phyloP scores from a whole-genome alignment of 2,329 filamentous ascomycete species.

The Apiospora sp. region DNA sequence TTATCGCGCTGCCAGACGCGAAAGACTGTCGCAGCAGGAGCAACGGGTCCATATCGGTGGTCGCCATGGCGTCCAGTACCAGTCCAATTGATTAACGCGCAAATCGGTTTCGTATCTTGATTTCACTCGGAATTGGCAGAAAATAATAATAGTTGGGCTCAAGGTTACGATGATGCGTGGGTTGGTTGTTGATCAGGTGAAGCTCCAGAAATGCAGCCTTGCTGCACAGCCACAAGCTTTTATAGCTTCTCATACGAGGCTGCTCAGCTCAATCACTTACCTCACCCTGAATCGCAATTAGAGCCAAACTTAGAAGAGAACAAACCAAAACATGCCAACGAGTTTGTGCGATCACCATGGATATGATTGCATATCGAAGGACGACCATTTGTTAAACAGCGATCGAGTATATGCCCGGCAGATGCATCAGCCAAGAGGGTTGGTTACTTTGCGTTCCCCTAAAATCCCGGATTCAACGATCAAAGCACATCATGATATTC shows the following conservation, averaged over 20 bases:
- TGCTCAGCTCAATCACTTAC: background rate
- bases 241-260: constrained; percentile 5
- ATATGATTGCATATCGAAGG: background rate
- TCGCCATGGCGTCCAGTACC: constrained; percentile 56
- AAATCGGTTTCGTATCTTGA: background rate
- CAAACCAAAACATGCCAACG: background rate
- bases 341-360: background rate
- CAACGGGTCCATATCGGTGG: constrained; percentile 76
- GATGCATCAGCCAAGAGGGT: background rate
- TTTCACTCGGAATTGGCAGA: background rate
- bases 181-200: constrained; percentile 18
- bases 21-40: constrained; percentile 86
- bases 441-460: background rate
- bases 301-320: background rate
- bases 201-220: constrained; percentile 20
- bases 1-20: constrained; percentile 71
- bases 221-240: constrained; percentile 12
- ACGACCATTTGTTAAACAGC: background rate
- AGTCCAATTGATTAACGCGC: background rate
- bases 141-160: background rate
- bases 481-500: background rate
- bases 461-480: background rate
- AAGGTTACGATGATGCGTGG: constrained; percentile 10
- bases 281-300: background rate
- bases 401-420: background rate